phyloP scores from a whole-genome alignment of 495 filamentous ascomycete species.

The Daldinia caldariorum region DNA sequence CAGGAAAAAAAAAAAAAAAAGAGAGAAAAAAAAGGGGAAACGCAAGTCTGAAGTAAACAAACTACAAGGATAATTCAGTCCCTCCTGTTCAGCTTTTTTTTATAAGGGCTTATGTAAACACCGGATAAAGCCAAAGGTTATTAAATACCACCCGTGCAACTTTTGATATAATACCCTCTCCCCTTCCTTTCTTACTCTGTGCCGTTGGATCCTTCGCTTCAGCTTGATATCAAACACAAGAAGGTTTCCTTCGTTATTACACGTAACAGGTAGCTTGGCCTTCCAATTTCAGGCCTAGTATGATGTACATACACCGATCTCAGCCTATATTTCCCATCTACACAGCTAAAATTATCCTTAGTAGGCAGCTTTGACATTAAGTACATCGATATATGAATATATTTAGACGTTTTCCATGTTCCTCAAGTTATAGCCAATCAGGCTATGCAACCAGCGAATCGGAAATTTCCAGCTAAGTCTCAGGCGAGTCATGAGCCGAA shows the following conservation, averaged over 20 bases:
- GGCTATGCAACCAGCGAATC: constrained; percentile 26
- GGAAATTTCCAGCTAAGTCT: constrained; percentile 18
- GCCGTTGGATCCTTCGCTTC: background rate
- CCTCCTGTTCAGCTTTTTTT: background rate
- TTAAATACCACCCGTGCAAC: background rate
- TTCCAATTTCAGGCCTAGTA: constrained; percentile 11
- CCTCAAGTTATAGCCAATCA: constrained; percentile 26
- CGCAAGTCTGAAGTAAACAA: background rate
- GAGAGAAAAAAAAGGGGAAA: background rate
- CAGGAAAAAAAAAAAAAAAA: background rate
- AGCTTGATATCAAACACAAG: background rate
- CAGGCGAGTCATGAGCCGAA: constrained; percentile 33
- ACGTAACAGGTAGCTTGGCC: background rate
- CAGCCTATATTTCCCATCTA: constrained; percentile 29
- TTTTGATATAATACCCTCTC: background rate
- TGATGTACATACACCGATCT: constrained; percentile 18
- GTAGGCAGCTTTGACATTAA: background rate
- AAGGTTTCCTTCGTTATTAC: background rate
- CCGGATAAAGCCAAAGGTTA: constrained; percentile 1
- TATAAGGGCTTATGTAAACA: background rate
- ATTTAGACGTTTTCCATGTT: constrained; percentile 7
- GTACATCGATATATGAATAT: constrained; percentile 6
- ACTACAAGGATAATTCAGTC: background rate
- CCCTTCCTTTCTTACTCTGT: background rate
- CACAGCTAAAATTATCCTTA: constrained; percentile 27